Evolutionary conservation across 257 asterid species (phyloP).

Genomic region (Solanum bukasovii): DNA sequence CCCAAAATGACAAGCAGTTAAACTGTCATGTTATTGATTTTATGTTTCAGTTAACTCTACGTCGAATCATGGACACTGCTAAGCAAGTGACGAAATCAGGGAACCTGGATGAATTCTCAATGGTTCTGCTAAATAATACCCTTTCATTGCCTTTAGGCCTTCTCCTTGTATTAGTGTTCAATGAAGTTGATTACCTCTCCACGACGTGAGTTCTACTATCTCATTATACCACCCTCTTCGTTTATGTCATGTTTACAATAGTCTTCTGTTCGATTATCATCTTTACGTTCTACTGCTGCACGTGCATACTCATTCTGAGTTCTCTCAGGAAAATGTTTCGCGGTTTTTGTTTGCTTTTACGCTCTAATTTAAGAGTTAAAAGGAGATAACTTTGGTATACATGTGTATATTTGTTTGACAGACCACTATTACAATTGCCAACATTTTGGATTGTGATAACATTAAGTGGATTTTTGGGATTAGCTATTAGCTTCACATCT

Average conservation of each 20-base stretch:
- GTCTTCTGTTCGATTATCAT: background rate
- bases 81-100: slow-evolving; percentile 85
- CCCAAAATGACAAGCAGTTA: background rate
- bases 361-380: background rate
- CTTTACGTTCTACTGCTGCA: background rate
- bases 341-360: background rate
- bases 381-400: background rate
- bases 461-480: slow-evolving; percentile 75
- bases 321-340: background rate
- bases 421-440: slow-evolving; percentile 68
- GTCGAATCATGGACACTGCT: slow-evolving; percentile 90
- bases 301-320: background rate
- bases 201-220: slow-evolving; percentile 48
- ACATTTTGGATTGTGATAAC: slow-evolving; percentile 73
- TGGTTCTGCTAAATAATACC: slow-evolving; percentile 83
- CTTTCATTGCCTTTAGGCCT: slow-evolving; percentile 80
- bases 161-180: slow-evolving; percentile 48
- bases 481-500: slow-evolving; percentile 88
- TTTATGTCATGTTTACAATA: background rate
- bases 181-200: slow-evolving; percentile 67
- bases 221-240: background rate
- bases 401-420: slow-evolving; percentile 15
- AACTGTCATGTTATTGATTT: background rate
- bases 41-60: slow-evolving; percentile 56
- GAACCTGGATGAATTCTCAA: slow-evolving; percentile 74